Evolutionary conservation across 768 basidiomycete genomes (phyloP).

Genomic region (Lentinula guzmanii): DNA sequence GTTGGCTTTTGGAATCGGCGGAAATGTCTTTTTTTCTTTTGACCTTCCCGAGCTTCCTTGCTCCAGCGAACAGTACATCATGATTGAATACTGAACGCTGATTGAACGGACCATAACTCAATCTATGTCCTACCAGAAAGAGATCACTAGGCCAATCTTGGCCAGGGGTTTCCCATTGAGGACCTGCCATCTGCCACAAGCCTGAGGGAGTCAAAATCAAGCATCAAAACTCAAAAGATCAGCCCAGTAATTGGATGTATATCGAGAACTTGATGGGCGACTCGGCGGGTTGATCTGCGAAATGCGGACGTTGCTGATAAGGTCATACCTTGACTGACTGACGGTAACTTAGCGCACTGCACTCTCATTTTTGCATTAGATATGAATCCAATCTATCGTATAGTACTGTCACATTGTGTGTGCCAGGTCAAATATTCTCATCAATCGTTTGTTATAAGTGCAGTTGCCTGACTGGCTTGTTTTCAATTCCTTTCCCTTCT

Average conservation of each 20-base stretch:
- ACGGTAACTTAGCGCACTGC: constrained; percentile 4
- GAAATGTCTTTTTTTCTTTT: not conserved
- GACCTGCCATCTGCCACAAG: not conserved
- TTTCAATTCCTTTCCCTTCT: not conserved
- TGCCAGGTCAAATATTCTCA: not conserved
- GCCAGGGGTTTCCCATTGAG: not conserved
- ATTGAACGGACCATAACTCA: not conserved
- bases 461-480: not conserved
- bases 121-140: not conserved
- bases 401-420: not conserved
- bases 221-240: not conserved
- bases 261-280: not conserved
- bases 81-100: not conserved
- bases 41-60: not conserved
- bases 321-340: not conserved
- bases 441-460: constrained; percentile 1
- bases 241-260: not conserved
- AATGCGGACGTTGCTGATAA: constrained; percentile 1
- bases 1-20: not conserved
- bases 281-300: not conserved
- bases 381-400: not conserved
- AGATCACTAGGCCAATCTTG: not conserved
- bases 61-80: not conserved
- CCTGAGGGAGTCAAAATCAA: not conserved
- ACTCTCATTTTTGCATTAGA: constrained; percentile 1